Evolutionary conservation across 1,284 basidiomycete genomes (phyloP).

Genomic region (Gomphus sp.): DNA sequence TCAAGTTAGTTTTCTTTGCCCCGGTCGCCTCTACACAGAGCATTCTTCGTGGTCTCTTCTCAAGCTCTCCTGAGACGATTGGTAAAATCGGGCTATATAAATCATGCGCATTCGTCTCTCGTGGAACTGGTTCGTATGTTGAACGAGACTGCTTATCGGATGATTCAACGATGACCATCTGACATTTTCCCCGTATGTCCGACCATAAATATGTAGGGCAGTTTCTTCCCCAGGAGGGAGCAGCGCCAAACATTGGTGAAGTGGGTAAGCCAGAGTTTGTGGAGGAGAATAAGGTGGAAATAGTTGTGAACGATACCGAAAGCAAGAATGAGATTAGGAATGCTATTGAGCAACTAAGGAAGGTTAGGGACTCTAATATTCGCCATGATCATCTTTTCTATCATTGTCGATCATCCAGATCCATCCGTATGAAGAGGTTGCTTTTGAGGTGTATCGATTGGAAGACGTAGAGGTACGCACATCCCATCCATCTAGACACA

Average conservation of each 20-base stretch:
- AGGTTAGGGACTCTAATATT: slow-evolving; percentile 20
- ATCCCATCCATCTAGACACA: background rate
- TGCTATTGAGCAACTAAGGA: slow-evolving; percentile 36
- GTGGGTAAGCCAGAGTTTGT: slow-evolving; percentile 35
- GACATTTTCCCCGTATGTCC: background rate
- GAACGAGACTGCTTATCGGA: no score
- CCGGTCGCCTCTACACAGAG: slow-evolving; percentile 29
- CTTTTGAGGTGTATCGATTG: slow-evolving; percentile 44
- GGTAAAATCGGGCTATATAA: slow-evolving; percentile 44
- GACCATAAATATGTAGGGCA: slow-evolving; percentile 28
- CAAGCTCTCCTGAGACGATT: slow-evolving; percentile 31
- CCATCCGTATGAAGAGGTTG: slow-evolving; percentile 51
- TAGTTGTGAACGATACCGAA: slow-evolving; percentile 35
- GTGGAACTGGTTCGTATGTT: slow-evolving; percentile 35
- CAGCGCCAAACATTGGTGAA: slow-evolving; percentile 36
- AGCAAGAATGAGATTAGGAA: slow-evolving; percentile 27
- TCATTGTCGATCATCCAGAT: slow-evolving; percentile 23
- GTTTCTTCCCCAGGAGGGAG: slow-evolving; percentile 32
- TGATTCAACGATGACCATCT: background rate
- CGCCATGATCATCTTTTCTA: background rate
- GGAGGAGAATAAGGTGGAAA: slow-evolving; percentile 45
- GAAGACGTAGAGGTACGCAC: slow-evolving; percentile 18
- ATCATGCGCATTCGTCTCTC: slow-evolving; percentile 41
- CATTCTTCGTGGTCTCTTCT: slow-evolving; percentile 36
- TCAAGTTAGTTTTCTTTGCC: slow-evolving; percentile 41